Conservation (phyloP, 208 protist species). For the Acanthamoeba castellanii region DNA sequence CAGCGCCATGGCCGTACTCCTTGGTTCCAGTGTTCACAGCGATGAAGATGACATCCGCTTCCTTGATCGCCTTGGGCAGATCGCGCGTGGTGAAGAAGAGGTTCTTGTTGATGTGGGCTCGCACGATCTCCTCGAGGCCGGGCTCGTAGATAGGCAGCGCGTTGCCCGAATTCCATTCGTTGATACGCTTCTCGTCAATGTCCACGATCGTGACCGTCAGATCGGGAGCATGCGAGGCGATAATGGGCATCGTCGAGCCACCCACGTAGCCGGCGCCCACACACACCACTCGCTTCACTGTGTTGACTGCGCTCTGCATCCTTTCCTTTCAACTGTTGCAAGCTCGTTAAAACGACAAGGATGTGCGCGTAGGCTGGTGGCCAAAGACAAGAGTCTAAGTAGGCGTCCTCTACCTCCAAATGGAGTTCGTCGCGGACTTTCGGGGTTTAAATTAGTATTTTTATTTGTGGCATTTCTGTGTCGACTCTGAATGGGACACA, state of each 20-base stretch:
- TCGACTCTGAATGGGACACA: neutral
- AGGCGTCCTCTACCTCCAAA: too few relatives aligned
- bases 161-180: constrained; percentile 94
- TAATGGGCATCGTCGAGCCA: constrained; percentile 97
- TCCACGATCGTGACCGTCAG: constrained; percentile 95
- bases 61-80: constrained; percentile 87
- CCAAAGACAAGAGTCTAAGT: neutral
- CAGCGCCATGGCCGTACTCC: constrained; percentile 93
- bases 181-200: constrained; percentile 90
- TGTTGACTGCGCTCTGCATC: neutral
- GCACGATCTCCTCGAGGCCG: constrained; percentile 94
- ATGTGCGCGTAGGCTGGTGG: too few relatives aligned
- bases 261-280: constrained; percentile 94
- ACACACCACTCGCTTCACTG: constrained; percentile 12
- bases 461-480: too few relatives aligned
- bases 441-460: too few relatives aligned
- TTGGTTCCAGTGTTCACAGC: constrained; percentile 98
- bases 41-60: constrained; percentile 97
- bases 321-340: neutral
- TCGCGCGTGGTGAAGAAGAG: constrained; percentile 96
- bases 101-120: constrained; percentile 90
- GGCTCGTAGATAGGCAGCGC: constrained; percentile 96
- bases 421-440: too few relatives aligned
- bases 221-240: constrained; percentile 95
- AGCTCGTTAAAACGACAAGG: neutral